Evolutionary conservation across 768 basidiomycete species (phyloP), one percentile per base, ranked within the genome.

Genomic region (Gymnopilus dilepis): DNA sequence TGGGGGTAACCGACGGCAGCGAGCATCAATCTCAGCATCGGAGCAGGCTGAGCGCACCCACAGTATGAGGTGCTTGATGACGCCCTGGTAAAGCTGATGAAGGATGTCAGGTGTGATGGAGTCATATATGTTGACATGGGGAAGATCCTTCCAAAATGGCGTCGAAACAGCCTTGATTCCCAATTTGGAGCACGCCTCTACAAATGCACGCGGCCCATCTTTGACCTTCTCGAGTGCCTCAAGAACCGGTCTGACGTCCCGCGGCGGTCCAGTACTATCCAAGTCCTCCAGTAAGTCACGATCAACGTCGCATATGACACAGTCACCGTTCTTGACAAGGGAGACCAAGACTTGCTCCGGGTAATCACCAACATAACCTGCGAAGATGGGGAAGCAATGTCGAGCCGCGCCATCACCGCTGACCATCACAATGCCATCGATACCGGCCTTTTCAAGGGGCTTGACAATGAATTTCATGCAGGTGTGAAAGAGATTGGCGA

Each of bases 21-120:
- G 72, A 0, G 65, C 66, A 66, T 84, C 82, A 34, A 83, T 63
- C 55, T 79, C 78, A 0, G 67, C 63, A 1, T 61, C 62, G 4
- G 68, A 68, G 41, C 66, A 64, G 1, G 66, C 66, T 47, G 43
- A 21, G 7, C 66, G 57, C 11, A 71, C 58, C 81, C 81, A 84
- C 0, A 47, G 50, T 3, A 80, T 66, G 0, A 81, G 54, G 59
- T 82, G 80, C 55, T 80, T 81, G 65, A 84, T 69, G 3, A 82
- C 59, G 0, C 83, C 83, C 62, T 85, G 81, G 59, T 80, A 77
- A 0, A 84, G 60, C 61, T 84, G 80, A 60, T 85, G 82, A 0
- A 85, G 74, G 24, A 82, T 61, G 63, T 84, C 79, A 0, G 84
- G 81, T 0, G 79, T 79, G 43, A 85, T 72, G 6, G 72, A 72